A percentile compares a stretch with the other conserved stretches of the same genome.
These are phyloP conservation scores for Cystobasidium sp. DNA, from an alignment of 1,284 basidiomycete genomes.

Conservation along the genomic window DNA sequence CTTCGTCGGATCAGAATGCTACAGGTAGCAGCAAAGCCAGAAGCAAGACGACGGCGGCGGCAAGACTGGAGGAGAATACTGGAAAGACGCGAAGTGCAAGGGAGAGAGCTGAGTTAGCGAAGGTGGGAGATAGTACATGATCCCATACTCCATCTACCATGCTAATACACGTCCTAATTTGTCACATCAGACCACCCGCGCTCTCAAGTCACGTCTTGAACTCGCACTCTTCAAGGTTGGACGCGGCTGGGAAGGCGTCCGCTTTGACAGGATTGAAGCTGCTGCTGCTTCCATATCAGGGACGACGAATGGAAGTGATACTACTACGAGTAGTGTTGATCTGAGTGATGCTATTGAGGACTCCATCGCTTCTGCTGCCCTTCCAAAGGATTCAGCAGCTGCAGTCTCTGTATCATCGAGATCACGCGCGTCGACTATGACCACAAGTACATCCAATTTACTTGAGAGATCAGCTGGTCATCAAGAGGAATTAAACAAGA, in stretches of 20 bases:
- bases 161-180: neutral
- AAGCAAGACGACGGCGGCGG: neutral
- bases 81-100: slow-evolving; percentile 14
- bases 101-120: slow-evolving; percentile 19
- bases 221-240: slow-evolving; percentile 51
- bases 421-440: neutral
- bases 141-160: neutral
- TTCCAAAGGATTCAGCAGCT: neutral
- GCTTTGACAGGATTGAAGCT: slow-evolving; percentile 50
- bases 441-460: neutral
- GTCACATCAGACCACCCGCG: slow-evolving; percentile 49
- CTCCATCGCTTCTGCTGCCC: neutral
- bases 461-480: slow-evolving; percentile 13
- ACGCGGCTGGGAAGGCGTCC: slow-evolving; percentile 49
- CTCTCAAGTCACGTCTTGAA: slow-evolving; percentile 48
- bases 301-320: neutral
- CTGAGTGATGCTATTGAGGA: neutral
- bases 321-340: neutral
- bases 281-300: slow-evolving; percentile 14
- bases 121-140: neutral
- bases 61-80: neutral
- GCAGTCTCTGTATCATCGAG: neutral
- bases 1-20: neutral
- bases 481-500: slow-evolving; percentile 1
- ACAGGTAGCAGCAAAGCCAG: neutral